Percentiles rank a stretch among this genome's conserved stretches.
These are phyloP conservation scores for Dactylorhiza incarnata DNA, from an alignment of 106 monocot species.

Conservation along the genomic window DNA sequence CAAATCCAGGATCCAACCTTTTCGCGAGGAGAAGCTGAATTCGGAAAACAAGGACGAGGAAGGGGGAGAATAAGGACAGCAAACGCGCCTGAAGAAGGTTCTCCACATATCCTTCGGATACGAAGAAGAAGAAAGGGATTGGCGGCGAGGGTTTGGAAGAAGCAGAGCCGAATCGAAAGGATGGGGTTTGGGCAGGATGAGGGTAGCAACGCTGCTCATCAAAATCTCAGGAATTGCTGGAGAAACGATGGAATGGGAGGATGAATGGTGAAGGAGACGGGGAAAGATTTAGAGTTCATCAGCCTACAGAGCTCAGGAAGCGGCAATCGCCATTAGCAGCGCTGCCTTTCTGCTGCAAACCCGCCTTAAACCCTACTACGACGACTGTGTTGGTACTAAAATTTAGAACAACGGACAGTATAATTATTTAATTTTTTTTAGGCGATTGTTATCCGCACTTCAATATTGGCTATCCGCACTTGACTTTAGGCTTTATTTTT, in stretches of 20 bases:
- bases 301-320: conserved; percentile 1
- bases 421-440: too few relatives aligned
- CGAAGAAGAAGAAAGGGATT: neutral
- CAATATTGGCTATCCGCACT: too few relatives aligned
- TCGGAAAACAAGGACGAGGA: neutral
- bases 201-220: neutral
- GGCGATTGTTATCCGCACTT: too few relatives aligned
- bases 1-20: neutral
- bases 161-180: conserved; percentile 1
- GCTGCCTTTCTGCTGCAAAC: too few relatives aligned
- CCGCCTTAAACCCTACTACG: too few relatives aligned
- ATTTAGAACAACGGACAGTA: too few relatives aligned
- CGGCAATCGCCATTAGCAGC: too few relatives aligned
- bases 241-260: neutral
- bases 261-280: neutral
- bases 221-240: neutral
- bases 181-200: neutral
- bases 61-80: neutral
- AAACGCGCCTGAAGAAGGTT: neutral
- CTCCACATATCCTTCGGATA: conserved; percentile 1
- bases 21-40: neutral
- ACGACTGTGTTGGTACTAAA: too few relatives aligned
- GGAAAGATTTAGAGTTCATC: neutral
- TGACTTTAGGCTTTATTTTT: too few relatives aligned
- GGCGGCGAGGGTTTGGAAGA: neutral